phyloP scores from a whole-genome alignment of 805 yeast genomes.

The Hanseniaspora guilliermondii region DNA sequence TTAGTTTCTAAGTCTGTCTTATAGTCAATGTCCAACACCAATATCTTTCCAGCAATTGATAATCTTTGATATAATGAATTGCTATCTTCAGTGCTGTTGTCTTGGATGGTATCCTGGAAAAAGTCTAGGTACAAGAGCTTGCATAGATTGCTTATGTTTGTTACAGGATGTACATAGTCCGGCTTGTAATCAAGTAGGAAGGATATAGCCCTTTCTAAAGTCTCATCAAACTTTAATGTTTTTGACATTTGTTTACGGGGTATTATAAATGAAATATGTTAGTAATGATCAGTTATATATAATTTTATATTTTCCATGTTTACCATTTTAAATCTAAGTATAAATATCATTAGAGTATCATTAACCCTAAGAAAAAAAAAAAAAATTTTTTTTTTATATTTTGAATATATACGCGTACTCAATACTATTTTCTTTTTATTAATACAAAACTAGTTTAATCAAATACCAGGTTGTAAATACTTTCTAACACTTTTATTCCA shows the following conservation, averaged over 20 bases:
- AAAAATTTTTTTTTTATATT: too few species aligned
- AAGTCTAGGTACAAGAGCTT: conserved; percentile 5
- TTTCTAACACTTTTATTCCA: background rate
- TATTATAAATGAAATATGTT: too few species aligned
- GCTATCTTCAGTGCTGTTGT: background rate
- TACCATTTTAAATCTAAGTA: too few species aligned
- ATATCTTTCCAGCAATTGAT: conserved; percentile 29
- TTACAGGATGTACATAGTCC: conserved; percentile 10
- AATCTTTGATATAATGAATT: conserved; percentile 18
- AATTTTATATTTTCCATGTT: background rate
- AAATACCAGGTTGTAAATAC: background rate
- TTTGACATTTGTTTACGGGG: background rate
- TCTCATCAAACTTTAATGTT: background rate
- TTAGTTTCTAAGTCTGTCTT: background rate
- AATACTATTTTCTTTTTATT: too few species aligned
- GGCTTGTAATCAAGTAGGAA: conserved; percentile 7
- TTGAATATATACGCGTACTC: too few species aligned
- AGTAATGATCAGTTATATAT: too few species aligned
- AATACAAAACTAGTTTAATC: background rate
- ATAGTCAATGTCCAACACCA: conserved; percentile 29
- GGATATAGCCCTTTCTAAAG: background rate
- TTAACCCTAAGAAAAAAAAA: too few species aligned
- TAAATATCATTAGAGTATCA: too few species aligned
- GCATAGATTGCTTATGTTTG: conserved; percentile 8
- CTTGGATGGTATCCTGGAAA: conserved; percentile 11